These are phyloP conservation scores for Volvox africanus DNA, from an alignment of 139 green algal species.

Conservation along the genomic window DNA sequence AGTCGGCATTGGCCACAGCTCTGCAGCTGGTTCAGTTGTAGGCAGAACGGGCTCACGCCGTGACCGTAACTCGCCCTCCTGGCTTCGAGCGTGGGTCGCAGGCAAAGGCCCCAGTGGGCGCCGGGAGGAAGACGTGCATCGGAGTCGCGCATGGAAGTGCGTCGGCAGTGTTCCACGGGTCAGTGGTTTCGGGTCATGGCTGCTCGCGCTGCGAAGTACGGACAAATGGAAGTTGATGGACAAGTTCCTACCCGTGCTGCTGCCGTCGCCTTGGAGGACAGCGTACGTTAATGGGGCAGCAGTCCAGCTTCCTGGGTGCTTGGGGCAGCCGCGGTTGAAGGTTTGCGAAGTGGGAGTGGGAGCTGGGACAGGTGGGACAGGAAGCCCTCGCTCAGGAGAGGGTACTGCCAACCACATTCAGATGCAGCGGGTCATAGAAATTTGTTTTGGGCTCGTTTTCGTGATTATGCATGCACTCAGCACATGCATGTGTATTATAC, in stretches of 20 bases:
- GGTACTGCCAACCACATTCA: no score
- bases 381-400: no score
- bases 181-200: neutral
- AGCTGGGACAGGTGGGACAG: no score
- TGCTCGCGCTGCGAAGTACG: neutral
- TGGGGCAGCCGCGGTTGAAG: no score
- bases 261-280: constrained; percentile 20
- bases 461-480: no score
- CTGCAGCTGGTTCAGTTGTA: neutral
- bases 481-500: no score
- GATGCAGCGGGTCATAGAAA: no score
- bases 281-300: neutral
- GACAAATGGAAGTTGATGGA: neutral
- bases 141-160: neutral
- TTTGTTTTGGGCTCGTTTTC: no score
- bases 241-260: constrained; percentile 13
- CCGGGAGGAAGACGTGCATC: neutral
- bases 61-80: neutral
- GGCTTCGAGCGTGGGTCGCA: neutral
- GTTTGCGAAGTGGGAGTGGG: no score
- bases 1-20: neutral
- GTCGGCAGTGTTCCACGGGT: neutral
- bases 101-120: neutral
- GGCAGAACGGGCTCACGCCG: neutral
- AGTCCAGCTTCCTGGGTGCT: no score